These are phyloP conservation scores for Eimeria zaria DNA, from an alignment of 169 alveolate genomes.

Conservation along the genomic window DNA sequence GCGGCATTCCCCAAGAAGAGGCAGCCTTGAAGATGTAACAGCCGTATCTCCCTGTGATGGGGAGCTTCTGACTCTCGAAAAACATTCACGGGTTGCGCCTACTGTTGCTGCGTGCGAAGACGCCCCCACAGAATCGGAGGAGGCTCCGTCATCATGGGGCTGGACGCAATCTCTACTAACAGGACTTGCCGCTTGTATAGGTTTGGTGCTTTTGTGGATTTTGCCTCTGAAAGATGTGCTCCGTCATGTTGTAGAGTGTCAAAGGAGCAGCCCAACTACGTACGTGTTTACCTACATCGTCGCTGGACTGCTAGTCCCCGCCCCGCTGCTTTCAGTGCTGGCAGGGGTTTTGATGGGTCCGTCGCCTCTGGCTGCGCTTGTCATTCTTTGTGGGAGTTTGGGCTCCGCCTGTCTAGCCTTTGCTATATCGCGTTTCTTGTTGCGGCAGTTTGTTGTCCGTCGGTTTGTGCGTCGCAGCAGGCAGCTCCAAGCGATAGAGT, in stretches of 20 bases:
- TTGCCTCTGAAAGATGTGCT: slow-evolving; percentile 47
- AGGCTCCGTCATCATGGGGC: slow-evolving; percentile 17
- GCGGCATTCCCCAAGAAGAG: slow-evolving; percentile 60
- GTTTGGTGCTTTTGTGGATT: neutral
- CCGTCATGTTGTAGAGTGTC: slow-evolving; percentile 52
- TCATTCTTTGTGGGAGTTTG: slow-evolving; percentile 67
- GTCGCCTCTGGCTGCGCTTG: slow-evolving; percentile 37
- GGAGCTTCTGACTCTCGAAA: neutral
- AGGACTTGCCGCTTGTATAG: neutral
- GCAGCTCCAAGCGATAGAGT: slow-evolving; percentile 57
- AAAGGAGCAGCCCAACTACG: slow-evolving; percentile 38
- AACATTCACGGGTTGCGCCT: neutral
- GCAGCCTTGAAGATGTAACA: slow-evolving; percentile 41
- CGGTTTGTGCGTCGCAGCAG: slow-evolving; percentile 69
- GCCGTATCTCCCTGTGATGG: slow-evolving; percentile 30
- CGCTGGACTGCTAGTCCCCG: slow-evolving; percentile 63
- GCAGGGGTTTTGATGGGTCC: slow-evolving; percentile 75
- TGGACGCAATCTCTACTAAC: neutral
- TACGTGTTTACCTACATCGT: slow-evolving; percentile 61
- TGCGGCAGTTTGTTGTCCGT: slow-evolving; percentile 55
- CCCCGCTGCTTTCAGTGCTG: slow-evolving; percentile 74
- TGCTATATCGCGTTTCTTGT: slow-evolving; percentile 50
- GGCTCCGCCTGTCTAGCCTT: slow-evolving; percentile 68
- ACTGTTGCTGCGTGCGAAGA: neutral
- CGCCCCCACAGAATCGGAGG: neutral